Conservation (phyloP, 257 asterid species). For the Primulina eburnea region DNA sequence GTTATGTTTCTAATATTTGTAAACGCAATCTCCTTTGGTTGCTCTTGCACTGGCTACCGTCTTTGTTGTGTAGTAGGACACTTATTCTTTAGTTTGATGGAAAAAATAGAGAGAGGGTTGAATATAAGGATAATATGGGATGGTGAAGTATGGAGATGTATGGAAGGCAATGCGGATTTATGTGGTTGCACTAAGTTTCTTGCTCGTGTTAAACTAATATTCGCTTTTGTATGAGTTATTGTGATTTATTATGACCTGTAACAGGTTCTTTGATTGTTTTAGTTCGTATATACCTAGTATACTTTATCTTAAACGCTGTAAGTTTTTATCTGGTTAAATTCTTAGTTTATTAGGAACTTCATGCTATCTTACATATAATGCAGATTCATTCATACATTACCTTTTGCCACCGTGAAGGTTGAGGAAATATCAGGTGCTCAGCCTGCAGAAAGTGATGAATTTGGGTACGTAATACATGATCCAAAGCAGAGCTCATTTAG, state of each 20-base stretch:
- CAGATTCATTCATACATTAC: conserved; percentile 58
- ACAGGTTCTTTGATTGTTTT: background rate
- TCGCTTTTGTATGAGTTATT: background rate
- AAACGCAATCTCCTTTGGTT: background rate
- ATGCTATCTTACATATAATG: conserved; percentile 15
- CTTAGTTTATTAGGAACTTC: background rate
- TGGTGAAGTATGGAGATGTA: background rate
- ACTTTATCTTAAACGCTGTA: background rate
- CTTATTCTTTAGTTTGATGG: background rate
- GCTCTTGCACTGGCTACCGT: background rate
- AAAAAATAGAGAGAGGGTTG: background rate
- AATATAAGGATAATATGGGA: too few species aligned
- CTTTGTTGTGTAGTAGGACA: background rate
- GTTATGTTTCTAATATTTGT: background rate
- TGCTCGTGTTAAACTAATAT: background rate
- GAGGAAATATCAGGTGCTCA: conserved; percentile 76
- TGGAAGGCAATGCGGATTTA: background rate
- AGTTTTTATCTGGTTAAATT: background rate
- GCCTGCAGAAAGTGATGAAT: conserved; percentile 91
- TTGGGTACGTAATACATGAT: conserved; percentile 48
- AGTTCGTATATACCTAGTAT: too few species aligned
- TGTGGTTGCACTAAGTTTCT: background rate
- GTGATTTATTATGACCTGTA: background rate
- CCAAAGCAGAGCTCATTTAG: background rate
- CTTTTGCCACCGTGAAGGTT: conserved; percentile 69